Evolutionary conservation across 306 rosid species (phyloP).

Genomic region (Vigna reflexopilosa): DNA sequence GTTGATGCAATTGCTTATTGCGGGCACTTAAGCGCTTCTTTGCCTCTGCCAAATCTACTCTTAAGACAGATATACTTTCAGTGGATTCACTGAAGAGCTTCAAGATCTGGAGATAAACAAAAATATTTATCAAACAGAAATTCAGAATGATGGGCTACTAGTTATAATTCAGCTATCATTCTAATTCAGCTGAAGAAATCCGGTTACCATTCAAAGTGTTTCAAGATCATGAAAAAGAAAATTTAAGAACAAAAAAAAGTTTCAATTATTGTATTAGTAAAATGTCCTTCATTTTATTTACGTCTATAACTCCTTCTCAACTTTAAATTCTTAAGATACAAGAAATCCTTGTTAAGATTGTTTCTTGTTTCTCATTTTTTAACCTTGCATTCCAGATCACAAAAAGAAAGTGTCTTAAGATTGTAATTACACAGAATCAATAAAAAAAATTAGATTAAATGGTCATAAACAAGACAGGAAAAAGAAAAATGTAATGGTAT

Average conservation of each 20-base stretch:
- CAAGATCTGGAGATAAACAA: slow-evolving; percentile 76
- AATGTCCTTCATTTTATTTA: slow-evolving; percentile 26
- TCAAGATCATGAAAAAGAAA: slow-evolving; percentile 28
- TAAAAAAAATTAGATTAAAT: slow-evolving; percentile 14
- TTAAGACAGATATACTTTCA: slow-evolving; percentile 73
- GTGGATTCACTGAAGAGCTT: slow-evolving; percentile 96
- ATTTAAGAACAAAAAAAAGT: slow-evolving; percentile 13
- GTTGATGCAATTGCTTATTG: slow-evolving; percentile 96
- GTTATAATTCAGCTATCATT: slow-evolving; percentile 26
- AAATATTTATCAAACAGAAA: slow-evolving; percentile 28
- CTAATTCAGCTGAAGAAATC: slow-evolving; percentile 29
- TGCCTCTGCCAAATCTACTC: slow-evolving; percentile 93
- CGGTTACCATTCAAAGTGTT: slow-evolving; percentile 2
- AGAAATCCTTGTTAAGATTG: slow-evolving; percentile 21
- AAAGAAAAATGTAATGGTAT: slow-evolving; percentile 9
- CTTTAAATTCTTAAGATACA: slow-evolving; percentile 40
- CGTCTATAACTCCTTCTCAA: slow-evolving; percentile 34
- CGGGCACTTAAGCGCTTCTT: slow-evolving; percentile 88
- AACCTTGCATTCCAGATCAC: slow-evolving; percentile 33
- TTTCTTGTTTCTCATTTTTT: slow-evolving; percentile 30
- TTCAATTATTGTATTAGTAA: slow-evolving; percentile 6
- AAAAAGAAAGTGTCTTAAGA: slow-evolving; percentile 33
- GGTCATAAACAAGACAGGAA: neutral
- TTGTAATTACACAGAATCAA: slow-evolving; percentile 34
- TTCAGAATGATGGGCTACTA: slow-evolving; percentile 23